Evolutionary conservation across 2,329 filamentous ascomycete species (phyloP).

Genomic region (Parascedosporium putredinis): DNA sequence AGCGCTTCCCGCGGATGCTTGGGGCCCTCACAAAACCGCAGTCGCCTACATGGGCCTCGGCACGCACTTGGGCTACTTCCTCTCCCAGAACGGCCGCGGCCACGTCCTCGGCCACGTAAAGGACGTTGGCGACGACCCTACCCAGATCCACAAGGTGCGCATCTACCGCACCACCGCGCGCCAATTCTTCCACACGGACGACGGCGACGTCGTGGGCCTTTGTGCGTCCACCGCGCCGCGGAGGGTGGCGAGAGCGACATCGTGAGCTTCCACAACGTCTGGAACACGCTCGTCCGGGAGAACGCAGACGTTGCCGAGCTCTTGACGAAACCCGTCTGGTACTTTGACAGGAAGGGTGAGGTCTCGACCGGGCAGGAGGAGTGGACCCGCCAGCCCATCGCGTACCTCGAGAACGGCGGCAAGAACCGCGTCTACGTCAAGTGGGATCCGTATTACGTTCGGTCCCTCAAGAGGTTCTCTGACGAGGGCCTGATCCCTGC

Average conservation of each 20-base stretch:
- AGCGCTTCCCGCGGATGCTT: slow-evolving; percentile 65
- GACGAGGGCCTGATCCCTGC: slow-evolving; percentile 63
- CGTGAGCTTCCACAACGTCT: slow-evolving; percentile 67
- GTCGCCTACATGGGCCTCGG: slow-evolving; percentile 86
- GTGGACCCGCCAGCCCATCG: slow-evolving; percentile 61
- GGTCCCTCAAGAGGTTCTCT: slow-evolving; percentile 64
- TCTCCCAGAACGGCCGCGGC: slow-evolving; percentile 74
- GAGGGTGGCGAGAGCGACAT: slow-evolving; percentile 80
- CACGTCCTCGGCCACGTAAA: slow-evolving; percentile 82
- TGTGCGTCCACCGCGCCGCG: slow-evolving; percentile 68
- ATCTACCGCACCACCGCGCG: slow-evolving; percentile 79
- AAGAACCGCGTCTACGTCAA: slow-evolving; percentile 51
- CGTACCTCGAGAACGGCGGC: slow-evolving; percentile 64
- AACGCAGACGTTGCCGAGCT: slow-evolving; percentile 69
- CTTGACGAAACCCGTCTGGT: slow-evolving; percentile 72
- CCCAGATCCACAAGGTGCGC: slow-evolving; percentile 74
- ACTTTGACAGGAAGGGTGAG: slow-evolving; percentile 87
- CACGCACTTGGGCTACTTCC: slow-evolving; percentile 77
- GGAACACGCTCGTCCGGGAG: slow-evolving; percentile 66
- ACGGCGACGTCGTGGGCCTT: slow-evolving; percentile 74
- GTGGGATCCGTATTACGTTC: slow-evolving; percentile 85
- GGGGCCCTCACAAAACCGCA: slow-evolving; percentile 71
- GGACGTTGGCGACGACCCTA: slow-evolving; percentile 68
- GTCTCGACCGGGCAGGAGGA: slow-evolving; percentile 62
- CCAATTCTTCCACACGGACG: slow-evolving; percentile 54